Evolutionary conservation across 164 flowering plant genomes (phyloP).

Genomic region (Saururus chinensis): DNA sequence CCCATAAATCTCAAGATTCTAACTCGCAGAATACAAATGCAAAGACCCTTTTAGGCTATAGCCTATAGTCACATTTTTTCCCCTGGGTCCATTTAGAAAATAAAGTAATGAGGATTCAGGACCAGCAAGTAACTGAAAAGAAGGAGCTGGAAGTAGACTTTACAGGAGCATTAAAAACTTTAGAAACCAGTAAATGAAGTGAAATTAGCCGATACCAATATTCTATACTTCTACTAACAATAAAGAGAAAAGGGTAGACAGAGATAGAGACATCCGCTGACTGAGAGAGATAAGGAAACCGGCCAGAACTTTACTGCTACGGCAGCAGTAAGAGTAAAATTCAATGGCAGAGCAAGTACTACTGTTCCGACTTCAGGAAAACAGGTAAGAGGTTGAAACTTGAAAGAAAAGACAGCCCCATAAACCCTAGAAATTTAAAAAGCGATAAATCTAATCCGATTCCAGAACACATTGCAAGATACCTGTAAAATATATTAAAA

Average conservation of each 20-base stretch:
- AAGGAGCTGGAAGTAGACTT: slow-evolving; percentile 3
- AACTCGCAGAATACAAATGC: background rate
- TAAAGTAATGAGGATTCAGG: background rate
- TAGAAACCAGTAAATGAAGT: background rate
- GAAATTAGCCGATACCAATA: background rate
- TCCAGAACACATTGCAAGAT: background rate
- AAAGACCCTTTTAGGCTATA: background rate
- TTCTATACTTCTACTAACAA: slow-evolving; percentile 2
- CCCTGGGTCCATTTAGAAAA: background rate
- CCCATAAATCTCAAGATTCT: background rate
- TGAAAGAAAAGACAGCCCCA: background rate
- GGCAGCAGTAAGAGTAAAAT: slow-evolving; percentile 1
- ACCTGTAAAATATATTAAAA: too few relatives aligned
- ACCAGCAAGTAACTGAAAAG: background rate
- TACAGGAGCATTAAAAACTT: background rate
- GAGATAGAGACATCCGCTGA: background rate
- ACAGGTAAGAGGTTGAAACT: background rate
- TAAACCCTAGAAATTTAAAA: too few relatives aligned
- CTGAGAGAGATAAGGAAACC: background rate
- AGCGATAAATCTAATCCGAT: too few relatives aligned
- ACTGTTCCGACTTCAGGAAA: too few relatives aligned
- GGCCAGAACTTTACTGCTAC: background rate
- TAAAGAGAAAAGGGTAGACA: background rate
- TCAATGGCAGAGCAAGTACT: background rate
- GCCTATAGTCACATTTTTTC: background rate